Evolutionary conservation across 345 rosid species (phyloP).

Genomic region (Angophora floribunda): DNA sequence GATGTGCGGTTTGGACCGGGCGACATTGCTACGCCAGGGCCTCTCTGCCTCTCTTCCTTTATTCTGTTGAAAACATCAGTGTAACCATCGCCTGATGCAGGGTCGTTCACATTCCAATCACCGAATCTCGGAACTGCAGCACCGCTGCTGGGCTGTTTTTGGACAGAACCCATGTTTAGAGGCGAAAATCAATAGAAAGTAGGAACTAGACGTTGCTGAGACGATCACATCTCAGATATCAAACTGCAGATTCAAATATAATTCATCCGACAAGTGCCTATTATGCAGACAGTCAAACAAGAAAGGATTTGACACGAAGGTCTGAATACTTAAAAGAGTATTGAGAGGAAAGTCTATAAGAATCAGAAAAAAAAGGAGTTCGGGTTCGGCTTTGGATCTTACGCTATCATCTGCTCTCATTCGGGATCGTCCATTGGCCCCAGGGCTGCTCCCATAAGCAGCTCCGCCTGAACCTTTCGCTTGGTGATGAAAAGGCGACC

Average conservation of each 20-base stretch:
- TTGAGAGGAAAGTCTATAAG: neutral
- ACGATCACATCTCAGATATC: neutral
- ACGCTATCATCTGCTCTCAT: conserved; percentile 10
- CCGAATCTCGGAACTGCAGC: conserved; percentile 87
- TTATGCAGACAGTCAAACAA: too few relatives aligned
- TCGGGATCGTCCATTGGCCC: conserved; percentile 34
- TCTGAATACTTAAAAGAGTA: neutral
- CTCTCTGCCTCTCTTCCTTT: conserved; percentile 57
- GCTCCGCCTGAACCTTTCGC: conserved; percentile 21
- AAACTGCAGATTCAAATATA: neutral
- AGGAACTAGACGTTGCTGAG: neutral
- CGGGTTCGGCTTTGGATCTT: neutral
- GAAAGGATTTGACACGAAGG: neutral
- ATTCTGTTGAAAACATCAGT: conserved; percentile 78
- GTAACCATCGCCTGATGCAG: conserved; percentile 67
- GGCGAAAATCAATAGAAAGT: neutral
- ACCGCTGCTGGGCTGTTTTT: conserved; percentile 39
- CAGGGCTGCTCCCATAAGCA: conserved; percentile 18
- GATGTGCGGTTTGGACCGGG: conserved; percentile 15
- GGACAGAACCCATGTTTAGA: neutral
- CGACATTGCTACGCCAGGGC: neutral
- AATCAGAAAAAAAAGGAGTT: neutral
- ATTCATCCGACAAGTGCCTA: neutral
- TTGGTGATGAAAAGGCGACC: conserved; percentile 53
- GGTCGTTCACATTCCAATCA: conserved; percentile 78